These are phyloP conservation scores for Fistulifera pelliculosa DNA, from an alignment of 108 stramenopile species.

Conservation along the genomic window DNA sequence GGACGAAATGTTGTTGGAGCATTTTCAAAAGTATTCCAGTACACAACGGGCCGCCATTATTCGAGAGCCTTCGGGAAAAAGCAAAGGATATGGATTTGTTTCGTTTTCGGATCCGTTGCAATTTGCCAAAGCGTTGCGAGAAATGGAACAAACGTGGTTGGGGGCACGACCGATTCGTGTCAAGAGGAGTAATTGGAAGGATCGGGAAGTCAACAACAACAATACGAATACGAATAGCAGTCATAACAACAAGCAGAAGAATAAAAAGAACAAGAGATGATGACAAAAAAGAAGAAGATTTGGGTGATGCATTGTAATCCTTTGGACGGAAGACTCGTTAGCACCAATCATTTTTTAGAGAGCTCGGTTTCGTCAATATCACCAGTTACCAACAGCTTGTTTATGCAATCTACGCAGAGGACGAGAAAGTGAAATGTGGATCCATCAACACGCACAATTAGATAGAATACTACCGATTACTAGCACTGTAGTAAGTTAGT, in stretches of 20 bases:
- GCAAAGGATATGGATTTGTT: constrained; percentile 95
- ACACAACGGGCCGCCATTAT: constrained; percentile 75
- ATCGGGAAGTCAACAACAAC: constrained; percentile 20
- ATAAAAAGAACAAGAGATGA: constrained; percentile 16
- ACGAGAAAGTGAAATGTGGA: too few relatives aligned
- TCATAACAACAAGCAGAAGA: constrained; percentile 30
- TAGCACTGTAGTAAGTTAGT: background rate
- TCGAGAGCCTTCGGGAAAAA: constrained; percentile 41
- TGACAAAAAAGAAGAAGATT: too few relatives aligned
- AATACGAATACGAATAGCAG: too few relatives aligned
- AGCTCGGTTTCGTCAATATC: too few relatives aligned
- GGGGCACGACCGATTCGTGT: constrained; percentile 89
- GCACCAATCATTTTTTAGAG: too few relatives aligned
- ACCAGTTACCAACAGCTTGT: too few relatives aligned
- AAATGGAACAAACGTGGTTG: constrained; percentile 94
- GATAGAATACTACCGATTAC: too few relatives aligned
- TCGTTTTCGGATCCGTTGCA: constrained; percentile 88
- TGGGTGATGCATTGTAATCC: too few relatives aligned
- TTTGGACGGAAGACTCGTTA: too few relatives aligned
- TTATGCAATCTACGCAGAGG: too few relatives aligned
- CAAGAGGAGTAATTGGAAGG: constrained; percentile 84
- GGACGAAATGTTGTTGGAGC: constrained; percentile 57
- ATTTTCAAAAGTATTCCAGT: constrained; percentile 77
- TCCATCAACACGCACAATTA: too few relatives aligned
- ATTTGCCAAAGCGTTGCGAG: constrained; percentile 87